Base-by-base conservation (phyloP, 768 basidiomycete species). In the Albatrellus ellisii region DNA sequence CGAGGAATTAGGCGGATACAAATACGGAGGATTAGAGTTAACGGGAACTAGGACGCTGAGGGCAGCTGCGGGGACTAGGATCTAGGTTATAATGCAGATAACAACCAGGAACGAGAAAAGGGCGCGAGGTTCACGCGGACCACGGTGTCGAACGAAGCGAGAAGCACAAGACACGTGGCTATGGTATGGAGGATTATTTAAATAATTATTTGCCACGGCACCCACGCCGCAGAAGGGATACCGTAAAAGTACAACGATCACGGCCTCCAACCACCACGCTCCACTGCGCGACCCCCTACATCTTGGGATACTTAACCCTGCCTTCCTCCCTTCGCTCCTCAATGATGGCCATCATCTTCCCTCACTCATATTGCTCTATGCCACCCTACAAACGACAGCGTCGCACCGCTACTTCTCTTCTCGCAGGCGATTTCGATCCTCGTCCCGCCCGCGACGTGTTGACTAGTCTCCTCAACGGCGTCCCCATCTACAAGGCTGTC, bases 401-500 rank as follows among this genome's bases (percentile, higher is more conserved):
- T 17, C 78, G 85, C 45, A 78, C 72, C 36, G 85, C 85, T 33
- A 88, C 85, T 6, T 57, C 75, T 7, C 78, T 87, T 31, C 72
- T 86, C 60, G 75, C 82, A 0, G 85, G 85, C 50, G 63, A 68
- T 55, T 85, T 83, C 58, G 85, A 87, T 63, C 57, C 67, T 4
- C 69, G 69, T 15, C 76, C 79, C 0, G 55, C 68, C 27, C 72
- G 85, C 56, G 83, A 87, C 61, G 81, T 80, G 48, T 67, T 88
- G 49, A 87, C 85, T 11, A 82, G 79, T 59, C 59, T 86, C 38
- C 63, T 87, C 53, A 86, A 86, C 53, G 82, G 83, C 39, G 78
- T 85, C 24, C 70, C 69, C 0, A 72, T 72, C 6, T 79, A 83
- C 59, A 69, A 72, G 46, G 68, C 61, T 12, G 70, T 76, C 21